Percentiles rank a stretch among this genome's conserved stretches.
Conservation (phyloP, 768 basidiomycete species). For the Hypholoma sublateritium region DNA sequence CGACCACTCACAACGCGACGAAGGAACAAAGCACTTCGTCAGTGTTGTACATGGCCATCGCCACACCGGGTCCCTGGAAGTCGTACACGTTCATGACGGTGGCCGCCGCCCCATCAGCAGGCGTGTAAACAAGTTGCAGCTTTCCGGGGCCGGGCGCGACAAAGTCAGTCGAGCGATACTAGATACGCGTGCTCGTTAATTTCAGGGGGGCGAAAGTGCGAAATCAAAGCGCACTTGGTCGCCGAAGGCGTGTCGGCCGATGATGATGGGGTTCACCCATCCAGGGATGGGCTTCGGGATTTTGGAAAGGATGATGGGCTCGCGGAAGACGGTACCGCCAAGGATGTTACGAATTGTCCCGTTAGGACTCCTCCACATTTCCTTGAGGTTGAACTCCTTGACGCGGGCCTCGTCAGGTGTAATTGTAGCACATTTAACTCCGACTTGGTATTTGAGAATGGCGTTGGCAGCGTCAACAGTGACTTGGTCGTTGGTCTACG, state of each 20-base stretch:
- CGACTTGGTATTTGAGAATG: slow-evolving; percentile 91
- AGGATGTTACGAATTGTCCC: slow-evolving; percentile 98
- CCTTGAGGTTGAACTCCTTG: slow-evolving; percentile 95
- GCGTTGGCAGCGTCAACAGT: slow-evolving; percentile 94
- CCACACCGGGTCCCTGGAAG: slow-evolving; percentile 91
- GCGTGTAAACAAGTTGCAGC: slow-evolving; percentile 88
- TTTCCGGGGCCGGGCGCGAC: slow-evolving; percentile 91
- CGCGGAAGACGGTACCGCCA: slow-evolving; percentile 97
- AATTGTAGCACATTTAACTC: slow-evolving; percentile 99
- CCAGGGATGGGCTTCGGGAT: slow-evolving; percentile 95
- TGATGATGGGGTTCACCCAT: slow-evolving; percentile 95
- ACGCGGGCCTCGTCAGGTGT: slow-evolving; percentile 97
- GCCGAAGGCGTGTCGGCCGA: slow-evolving; percentile 96
- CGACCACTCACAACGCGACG: neutral
- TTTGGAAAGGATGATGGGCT: slow-evolving; percentile 89
- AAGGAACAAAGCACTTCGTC: slow-evolving; percentile 63
- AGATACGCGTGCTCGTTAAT: neutral
- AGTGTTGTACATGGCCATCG: slow-evolving; percentile 98
- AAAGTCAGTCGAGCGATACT: slow-evolving; percentile 95
- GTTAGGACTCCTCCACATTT: slow-evolving; percentile 99
- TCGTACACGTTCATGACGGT: slow-evolving; percentile 85
- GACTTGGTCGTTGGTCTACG: slow-evolving; percentile 88
- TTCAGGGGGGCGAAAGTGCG: neutral
- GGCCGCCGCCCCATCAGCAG: slow-evolving; percentile 67
- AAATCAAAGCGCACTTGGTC: slow-evolving; percentile 63